Percentiles rank a stretch among this genome's conserved stretches.
These are phyloP conservation scores for Scutellaria baicalensis DNA, from an alignment of 257 asterid species.

Conservation along the genomic window DNA sequence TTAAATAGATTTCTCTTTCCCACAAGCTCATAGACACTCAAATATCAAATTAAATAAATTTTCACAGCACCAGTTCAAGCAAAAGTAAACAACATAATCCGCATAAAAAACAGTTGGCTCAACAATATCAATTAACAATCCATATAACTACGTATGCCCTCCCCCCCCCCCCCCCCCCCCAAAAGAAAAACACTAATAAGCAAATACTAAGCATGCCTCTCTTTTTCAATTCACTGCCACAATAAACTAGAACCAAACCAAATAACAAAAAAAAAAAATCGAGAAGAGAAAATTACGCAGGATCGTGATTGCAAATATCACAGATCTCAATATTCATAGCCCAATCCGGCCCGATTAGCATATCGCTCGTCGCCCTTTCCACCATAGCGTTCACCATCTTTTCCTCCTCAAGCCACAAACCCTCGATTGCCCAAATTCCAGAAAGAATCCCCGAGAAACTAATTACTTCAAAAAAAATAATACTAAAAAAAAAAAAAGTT, in stretches of 20 bases:
- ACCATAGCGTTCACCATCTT: constrained; percentile 92
- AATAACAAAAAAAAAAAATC: neutral
- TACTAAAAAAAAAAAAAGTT: constrained; percentile 7
- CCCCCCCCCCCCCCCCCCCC: too few species aligned
- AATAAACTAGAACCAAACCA: neutral
- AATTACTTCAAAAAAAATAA: neutral
- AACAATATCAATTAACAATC: neutral
- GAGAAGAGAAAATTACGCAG: constrained; percentile 50
- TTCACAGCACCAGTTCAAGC: neutral
- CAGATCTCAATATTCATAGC: constrained; percentile 99
- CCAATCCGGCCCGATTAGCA: constrained; percentile 99
- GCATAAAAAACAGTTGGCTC: neutral
- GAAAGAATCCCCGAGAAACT: constrained; percentile 2
- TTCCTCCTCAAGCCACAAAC: constrained; percentile 19
- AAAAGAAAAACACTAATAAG: neutral
- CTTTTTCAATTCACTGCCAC: neutral
- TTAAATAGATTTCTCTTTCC: neutral
- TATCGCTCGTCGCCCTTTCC: constrained; percentile 90
- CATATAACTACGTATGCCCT: neutral
- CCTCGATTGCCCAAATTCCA: constrained; percentile 14
- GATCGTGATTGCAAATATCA: constrained; percentile 94
- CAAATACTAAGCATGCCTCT: neutral
- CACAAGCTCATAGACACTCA: neutral
- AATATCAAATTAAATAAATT: neutral
- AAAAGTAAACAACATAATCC: neutral